Evolutionary conservation across 2,329 filamentous ascomycete species (phyloP).

Genomic region (Diplodia sapinea): DNA sequence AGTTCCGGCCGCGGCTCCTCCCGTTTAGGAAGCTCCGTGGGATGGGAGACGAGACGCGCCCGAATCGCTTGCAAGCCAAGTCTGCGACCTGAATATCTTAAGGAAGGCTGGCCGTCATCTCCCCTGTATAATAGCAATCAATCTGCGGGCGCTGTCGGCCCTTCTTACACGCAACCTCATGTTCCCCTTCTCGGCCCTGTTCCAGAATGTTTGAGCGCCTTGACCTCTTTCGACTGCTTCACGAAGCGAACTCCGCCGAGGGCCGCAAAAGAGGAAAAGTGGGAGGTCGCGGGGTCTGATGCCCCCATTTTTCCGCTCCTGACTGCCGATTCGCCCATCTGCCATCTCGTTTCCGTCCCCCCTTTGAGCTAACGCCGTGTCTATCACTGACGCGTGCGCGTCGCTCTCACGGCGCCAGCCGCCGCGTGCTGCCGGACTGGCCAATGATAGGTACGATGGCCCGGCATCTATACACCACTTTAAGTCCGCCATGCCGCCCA

Average conservation of each 20-base stretch:
- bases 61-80: background rate
- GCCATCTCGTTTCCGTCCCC: slow-evolving; percentile 2
- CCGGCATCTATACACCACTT: background rate
- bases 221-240: background rate
- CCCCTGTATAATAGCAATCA: slow-evolving; percentile 6
- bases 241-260: too few species aligned
- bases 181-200: background rate
- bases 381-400: slow-evolving; percentile 18
- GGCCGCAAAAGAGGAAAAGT: background rate
- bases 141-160: slow-evolving; percentile 1
- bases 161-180: background rate
- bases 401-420: background rate
- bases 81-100: background rate
- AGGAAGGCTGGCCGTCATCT: background rate
- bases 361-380: background rate
- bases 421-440: slow-evolving; percentile 15
- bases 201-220: slow-evolving; percentile 16
- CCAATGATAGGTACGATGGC: slow-evolving; percentile 16
- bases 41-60: background rate
- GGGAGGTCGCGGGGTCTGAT: slow-evolving; percentile 10
- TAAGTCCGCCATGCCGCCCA: background rate
- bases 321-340: slow-evolving; percentile 7
- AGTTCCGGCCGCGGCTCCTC: background rate
- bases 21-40: background rate
- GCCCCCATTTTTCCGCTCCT: slow-evolving; percentile 10